Percentiles rank a stretch among this genome's conserved stretches.
Evolutionary conservation across 108 stramenopile genomes (phyloP).

Genomic region (Asterionellopsis glacialis): DNA sequence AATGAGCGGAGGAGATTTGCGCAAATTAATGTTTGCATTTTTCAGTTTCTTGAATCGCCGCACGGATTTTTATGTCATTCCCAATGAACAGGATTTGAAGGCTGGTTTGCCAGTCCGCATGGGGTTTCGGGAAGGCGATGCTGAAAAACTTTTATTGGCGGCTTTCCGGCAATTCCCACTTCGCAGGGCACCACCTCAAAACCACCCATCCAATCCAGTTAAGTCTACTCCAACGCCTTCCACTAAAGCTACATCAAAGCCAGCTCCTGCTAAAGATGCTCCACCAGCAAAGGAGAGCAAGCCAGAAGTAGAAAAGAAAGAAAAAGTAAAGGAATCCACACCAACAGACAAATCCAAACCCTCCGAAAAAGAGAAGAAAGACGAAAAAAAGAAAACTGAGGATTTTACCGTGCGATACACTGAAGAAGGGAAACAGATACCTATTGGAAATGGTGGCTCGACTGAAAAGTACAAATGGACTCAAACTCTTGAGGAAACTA

Average conservation of each 20-base stretch:
- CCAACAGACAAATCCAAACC: slow-evolving; percentile 6
- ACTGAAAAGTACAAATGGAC: slow-evolving; percentile 83
- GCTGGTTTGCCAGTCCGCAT: slow-evolving; percentile 28
- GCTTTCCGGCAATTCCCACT: slow-evolving; percentile 84
- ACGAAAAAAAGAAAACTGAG: slow-evolving; percentile 14
- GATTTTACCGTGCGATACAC: slow-evolving; percentile 42
- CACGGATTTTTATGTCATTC: slow-evolving; percentile 84
- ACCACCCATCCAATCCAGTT: slow-evolving; percentile 10
- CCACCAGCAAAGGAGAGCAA: slow-evolving; percentile 5
- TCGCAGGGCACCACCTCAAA: slow-evolving; percentile 44
- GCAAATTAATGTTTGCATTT: slow-evolving; percentile 65
- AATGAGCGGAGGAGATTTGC: slow-evolving; percentile 61
- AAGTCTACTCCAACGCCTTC: slow-evolving; percentile 2
- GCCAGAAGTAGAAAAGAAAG: neutral
- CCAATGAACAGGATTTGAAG: slow-evolving; percentile 47
- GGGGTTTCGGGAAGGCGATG: slow-evolving; percentile 83
- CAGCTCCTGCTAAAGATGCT: neutral
- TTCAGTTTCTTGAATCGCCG: slow-evolving; percentile 82
- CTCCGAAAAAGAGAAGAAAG: slow-evolving; percentile 2
- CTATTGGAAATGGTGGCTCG: slow-evolving; percentile 84
- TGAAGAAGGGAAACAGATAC: slow-evolving; percentile 81
- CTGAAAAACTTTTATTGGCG: slow-evolving; percentile 74
- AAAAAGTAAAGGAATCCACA: neutral
- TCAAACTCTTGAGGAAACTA: slow-evolving; percentile 79
- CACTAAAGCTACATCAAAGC: neutral